Percentiles rank a stretch among this genome's conserved stretches.
These are phyloP conservation scores for Tubosaeta sp. DNA, from an alignment of 768 basidiomycete species.

Conservation along the genomic window DNA sequence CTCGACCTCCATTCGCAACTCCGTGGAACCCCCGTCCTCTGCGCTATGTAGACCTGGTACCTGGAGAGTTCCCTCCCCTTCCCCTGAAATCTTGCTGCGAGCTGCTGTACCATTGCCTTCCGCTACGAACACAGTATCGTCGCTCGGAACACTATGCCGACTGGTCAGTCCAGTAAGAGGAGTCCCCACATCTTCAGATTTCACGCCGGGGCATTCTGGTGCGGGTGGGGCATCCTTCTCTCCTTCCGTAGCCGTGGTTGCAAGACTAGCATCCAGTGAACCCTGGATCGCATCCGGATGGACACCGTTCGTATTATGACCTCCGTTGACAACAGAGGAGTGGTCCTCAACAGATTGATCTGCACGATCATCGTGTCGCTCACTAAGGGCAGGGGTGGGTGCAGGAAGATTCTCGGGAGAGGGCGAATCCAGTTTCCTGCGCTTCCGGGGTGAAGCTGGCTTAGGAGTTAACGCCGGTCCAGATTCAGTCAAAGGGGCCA, in stretches of 20 bases:
- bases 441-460: conserved; percentile 37
- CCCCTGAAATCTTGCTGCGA: conserved; percentile 25
- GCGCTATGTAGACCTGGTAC: conserved; percentile 5
- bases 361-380: conserved; percentile 3
- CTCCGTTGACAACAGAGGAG: conserved; percentile 11
- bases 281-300: conserved; percentile 1
- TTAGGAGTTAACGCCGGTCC: conserved; percentile 13
- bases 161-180: conserved; percentile 47
- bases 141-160: conserved; percentile 54
- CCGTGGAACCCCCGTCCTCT: conserved; percentile 1
- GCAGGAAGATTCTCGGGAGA: conserved; percentile 18
- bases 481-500: conserved; percentile 5
- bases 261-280: not conserved
- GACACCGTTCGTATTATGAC: conserved; percentile 15
- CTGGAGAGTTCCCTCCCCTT: conserved; percentile 11
- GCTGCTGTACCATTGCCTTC: conserved; percentile 29
- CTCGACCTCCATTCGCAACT: conserved; percentile 11
- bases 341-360: conserved; percentile 4
- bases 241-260: not conserved
- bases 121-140: conserved; percentile 47
- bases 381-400: conserved; percentile 4
- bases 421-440: conserved; percentile 40
- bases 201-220: conserved; percentile 31
- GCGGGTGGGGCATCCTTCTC: conserved; percentile 1
- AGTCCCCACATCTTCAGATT: conserved; percentile 53